A percentile compares a stretch with the other conserved stretches of the same genome.
phyloP scores from a whole-genome alignment of 495 filamentous ascomycete species.

The Darksidea phi region DNA sequence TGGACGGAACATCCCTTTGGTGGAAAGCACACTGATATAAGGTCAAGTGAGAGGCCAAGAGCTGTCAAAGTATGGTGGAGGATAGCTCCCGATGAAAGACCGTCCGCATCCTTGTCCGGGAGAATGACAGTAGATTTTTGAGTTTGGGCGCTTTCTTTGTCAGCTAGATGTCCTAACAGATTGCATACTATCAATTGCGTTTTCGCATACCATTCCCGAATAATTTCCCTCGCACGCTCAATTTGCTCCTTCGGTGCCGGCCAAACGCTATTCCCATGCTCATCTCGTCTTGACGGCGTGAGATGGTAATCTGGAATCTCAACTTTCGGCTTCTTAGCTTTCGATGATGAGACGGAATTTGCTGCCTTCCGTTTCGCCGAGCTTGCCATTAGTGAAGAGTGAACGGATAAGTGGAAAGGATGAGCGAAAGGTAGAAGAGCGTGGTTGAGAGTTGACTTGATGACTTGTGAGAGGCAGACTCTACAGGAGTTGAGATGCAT shows the following conservation, averaged over 20 bases:
- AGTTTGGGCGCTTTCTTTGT: slow-evolving; percentile 28
- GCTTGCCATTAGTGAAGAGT: slow-evolving; percentile 4
- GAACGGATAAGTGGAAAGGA: background rate
- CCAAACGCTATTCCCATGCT: slow-evolving; percentile 51
- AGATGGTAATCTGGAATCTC: slow-evolving; percentile 43
- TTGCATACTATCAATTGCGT: background rate
- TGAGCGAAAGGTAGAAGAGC: background rate
- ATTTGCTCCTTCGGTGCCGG: slow-evolving; percentile 54
- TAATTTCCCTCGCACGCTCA: slow-evolving; percentile 47
- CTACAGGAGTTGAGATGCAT: background rate
- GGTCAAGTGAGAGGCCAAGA: slow-evolving; percentile 49
- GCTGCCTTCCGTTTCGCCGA: slow-evolving; percentile 17
- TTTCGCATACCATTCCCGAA: slow-evolving; percentile 53
- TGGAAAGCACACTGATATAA: slow-evolving; percentile 55
- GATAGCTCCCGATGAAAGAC: slow-evolving; percentile 58
- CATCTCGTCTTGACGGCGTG: slow-evolving; percentile 40
- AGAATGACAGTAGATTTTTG: slow-evolving; percentile 48
- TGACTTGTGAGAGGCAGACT: background rate
- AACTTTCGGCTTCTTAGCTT: slow-evolving; percentile 35
- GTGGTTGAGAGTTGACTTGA: background rate
- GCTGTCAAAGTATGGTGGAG: slow-evolving; percentile 53
- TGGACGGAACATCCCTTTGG: slow-evolving; percentile 54
- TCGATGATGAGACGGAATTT: background rate
- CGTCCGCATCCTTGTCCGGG: slow-evolving; percentile 64
- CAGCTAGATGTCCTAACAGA: background rate